phyloP scores from a whole-genome alignment of 1,284 basidiomycete genomes.

The Quambalaria eucalypti region DNA sequence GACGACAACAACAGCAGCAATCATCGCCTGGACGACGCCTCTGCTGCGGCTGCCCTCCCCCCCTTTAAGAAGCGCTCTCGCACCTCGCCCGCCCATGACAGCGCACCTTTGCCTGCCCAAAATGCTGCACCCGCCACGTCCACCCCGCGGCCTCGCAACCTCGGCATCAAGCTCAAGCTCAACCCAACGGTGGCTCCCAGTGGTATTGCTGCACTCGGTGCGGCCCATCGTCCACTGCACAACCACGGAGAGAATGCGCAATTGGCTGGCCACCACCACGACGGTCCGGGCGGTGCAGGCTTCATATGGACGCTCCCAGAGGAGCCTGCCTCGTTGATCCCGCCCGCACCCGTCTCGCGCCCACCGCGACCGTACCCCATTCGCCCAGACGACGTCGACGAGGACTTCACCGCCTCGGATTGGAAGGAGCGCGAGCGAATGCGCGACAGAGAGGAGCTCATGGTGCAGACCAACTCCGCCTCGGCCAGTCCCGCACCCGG shows the following conservation, averaged over 20 bases:
- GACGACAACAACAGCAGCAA: background rate
- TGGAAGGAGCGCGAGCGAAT: conserved; percentile 40
- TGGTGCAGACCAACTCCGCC: conserved; percentile 5
- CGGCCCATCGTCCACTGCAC: background rate
- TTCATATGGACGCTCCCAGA: conserved; percentile 26
- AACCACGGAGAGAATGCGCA: background rate
- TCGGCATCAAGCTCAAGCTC: conserved; percentile 29
- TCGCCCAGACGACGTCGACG: conserved; percentile 35
- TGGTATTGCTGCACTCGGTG: background rate
- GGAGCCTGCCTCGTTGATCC: conserved; percentile 25
- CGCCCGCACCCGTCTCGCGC: conserved; percentile 17
- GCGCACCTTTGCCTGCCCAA: no score
- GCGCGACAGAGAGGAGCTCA: conserved; percentile 16
- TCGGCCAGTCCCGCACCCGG: conserved; percentile 16
- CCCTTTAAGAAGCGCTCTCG: no score
- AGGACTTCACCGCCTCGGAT: conserved; percentile 38
- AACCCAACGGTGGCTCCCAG: conserved; percentile 9
- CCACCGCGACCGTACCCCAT: conserved; percentile 28
- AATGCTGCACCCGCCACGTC: no score
- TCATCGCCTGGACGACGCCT: no score
- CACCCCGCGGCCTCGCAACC: background rate
- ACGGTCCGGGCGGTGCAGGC: background rate
- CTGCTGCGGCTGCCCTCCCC: no score
- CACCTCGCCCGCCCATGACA: no score
- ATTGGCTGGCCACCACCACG: background rate